These are phyloP conservation scores for Podaxis carcinomalis DNA, from an alignment of 768 basidiomycete species.

Conservation along the genomic window DNA sequence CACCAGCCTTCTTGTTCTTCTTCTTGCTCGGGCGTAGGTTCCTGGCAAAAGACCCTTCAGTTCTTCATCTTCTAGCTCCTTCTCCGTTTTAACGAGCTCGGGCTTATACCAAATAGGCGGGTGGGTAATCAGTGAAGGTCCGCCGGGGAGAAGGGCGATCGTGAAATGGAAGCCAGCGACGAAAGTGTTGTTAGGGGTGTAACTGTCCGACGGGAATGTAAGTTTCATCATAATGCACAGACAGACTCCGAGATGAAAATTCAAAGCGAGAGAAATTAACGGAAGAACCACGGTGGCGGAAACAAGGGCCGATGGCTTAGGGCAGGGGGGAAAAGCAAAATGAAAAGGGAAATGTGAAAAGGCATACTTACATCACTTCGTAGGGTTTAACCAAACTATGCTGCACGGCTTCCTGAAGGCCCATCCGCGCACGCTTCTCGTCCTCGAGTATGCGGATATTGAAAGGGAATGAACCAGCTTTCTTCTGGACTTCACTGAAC, in stretches of 20 bases:
- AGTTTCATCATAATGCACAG: background rate
- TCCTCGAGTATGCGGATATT: constrained; percentile 92
- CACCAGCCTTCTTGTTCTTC: constrained; percentile 75
- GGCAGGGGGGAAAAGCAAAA: background rate
- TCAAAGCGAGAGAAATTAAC: background rate
- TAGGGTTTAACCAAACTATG: constrained; percentile 93
- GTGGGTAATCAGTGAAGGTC: constrained; percentile 83
- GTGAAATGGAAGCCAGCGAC: constrained; percentile 98
- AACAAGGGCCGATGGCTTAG: background rate
- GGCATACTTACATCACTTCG: constrained; percentile 75
- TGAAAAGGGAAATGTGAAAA: background rate
- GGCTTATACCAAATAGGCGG: constrained; percentile 92
- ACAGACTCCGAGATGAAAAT: background rate
- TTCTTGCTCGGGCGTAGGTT: constrained; percentile 88
- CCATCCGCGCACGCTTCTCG: constrained; percentile 93
- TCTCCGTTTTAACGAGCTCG: constrained; percentile 85
- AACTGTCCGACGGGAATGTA: constrained; percentile 35
- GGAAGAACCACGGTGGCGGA: background rate
- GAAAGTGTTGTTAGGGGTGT: constrained; percentile 76
- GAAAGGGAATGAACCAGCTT: constrained; percentile 97
- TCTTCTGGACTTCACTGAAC: constrained; percentile 97
- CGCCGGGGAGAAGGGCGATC: constrained; percentile 85
- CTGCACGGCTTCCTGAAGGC: constrained; percentile 92
- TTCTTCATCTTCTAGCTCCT: constrained; percentile 85
- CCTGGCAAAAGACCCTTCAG: constrained; percentile 75